Conservation (phyloP, 2,329 filamentous ascomycete genomes). For the Scedosporium minutisporum region DNA sequence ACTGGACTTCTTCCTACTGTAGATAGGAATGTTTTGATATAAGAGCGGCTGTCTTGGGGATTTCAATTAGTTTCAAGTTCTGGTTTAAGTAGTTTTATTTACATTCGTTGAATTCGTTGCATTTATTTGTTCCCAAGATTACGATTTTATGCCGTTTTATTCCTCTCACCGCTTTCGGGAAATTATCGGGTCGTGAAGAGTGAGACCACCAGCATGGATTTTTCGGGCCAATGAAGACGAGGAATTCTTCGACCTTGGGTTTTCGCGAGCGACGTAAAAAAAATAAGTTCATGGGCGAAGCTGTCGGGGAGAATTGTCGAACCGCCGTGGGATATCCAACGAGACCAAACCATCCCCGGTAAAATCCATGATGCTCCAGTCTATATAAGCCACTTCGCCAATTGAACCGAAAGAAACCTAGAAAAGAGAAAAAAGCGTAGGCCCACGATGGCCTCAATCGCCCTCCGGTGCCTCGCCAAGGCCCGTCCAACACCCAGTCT, state of each 20-base stretch:
- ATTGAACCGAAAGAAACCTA: neutral
- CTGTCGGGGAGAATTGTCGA: neutral
- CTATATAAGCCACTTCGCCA: neutral
- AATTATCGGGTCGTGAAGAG: neutral
- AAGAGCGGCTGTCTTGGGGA: too few relatives aligned
- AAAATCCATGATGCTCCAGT: too few relatives aligned
- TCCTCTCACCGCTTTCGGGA: neutral
- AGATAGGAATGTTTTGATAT: too few relatives aligned
- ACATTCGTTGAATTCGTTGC: neutral
- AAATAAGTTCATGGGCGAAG: neutral
- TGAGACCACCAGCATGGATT: neutral
- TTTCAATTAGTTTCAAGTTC: too few relatives aligned
- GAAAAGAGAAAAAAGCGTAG: slow-evolving; percentile 2
- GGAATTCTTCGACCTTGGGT: slow-evolving; percentile 4
- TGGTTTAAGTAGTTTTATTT: too few relatives aligned
- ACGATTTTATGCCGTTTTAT: neutral
- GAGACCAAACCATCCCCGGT: too few relatives aligned
- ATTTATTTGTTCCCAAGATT: neutral
- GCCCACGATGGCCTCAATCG: slow-evolving; percentile 29
- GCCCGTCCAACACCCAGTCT: slow-evolving; percentile 18
- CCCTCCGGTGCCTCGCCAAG: slow-evolving; percentile 32
- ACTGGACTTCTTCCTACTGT: neutral
- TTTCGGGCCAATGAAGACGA: neutral
- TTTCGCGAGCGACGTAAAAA: neutral
- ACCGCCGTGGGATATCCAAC: too few relatives aligned